These are phyloP conservation scores for Zymoseptoria tritici DNA, from an alignment of 2,329 filamentous ascomycete species.

Conservation along the genomic window DNA sequence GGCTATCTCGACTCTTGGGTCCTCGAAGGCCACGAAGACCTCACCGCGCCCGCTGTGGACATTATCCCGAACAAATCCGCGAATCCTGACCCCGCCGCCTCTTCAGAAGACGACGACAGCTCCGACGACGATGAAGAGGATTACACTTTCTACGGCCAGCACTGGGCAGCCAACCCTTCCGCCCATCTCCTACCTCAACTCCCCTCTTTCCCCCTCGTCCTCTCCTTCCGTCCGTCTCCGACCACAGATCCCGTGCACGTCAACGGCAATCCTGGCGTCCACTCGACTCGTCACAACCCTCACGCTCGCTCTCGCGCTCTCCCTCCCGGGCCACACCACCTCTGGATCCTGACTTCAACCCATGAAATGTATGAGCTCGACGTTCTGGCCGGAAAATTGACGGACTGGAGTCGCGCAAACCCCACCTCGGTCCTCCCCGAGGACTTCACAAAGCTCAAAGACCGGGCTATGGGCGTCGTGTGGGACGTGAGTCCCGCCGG, in stretches of 20 bases:
- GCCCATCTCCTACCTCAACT: slow-evolving; percentile 38
- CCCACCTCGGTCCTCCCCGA: slow-evolving; percentile 65
- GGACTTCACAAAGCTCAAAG: slow-evolving; percentile 65
- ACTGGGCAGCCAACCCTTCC: slow-evolving; percentile 70
- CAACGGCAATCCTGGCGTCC: slow-evolving; percentile 43
- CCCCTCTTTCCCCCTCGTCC: slow-evolving; percentile 38
- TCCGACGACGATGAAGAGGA: slow-evolving; percentile 45
- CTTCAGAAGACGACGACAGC: slow-evolving; percentile 27
- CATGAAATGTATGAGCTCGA: slow-evolving; percentile 73
- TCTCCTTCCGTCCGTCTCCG: slow-evolving; percentile 39
- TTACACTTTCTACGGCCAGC: slow-evolving; percentile 50
- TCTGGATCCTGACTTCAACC: slow-evolving; percentile 56
- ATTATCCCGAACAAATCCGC: slow-evolving; percentile 23
- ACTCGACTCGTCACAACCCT: slow-evolving; percentile 44
- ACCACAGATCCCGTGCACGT: slow-evolving; percentile 12
- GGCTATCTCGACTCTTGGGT: slow-evolving; percentile 86
- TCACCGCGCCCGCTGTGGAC: slow-evolving; percentile 36
- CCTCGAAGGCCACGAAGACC: slow-evolving; percentile 52
- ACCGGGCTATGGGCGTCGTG: slow-evolving; percentile 73
- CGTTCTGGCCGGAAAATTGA: slow-evolving; percentile 66
- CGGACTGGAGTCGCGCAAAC: slow-evolving; percentile 80
- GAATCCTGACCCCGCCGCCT: slow-evolving; percentile 22
- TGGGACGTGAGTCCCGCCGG: slow-evolving; percentile 58
- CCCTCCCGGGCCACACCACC: slow-evolving; percentile 45
- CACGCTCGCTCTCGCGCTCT: slow-evolving; percentile 51